Conservation (phyloP, 2,329 filamentous ascomycete species). For the Aspergillus sp. region DNA sequence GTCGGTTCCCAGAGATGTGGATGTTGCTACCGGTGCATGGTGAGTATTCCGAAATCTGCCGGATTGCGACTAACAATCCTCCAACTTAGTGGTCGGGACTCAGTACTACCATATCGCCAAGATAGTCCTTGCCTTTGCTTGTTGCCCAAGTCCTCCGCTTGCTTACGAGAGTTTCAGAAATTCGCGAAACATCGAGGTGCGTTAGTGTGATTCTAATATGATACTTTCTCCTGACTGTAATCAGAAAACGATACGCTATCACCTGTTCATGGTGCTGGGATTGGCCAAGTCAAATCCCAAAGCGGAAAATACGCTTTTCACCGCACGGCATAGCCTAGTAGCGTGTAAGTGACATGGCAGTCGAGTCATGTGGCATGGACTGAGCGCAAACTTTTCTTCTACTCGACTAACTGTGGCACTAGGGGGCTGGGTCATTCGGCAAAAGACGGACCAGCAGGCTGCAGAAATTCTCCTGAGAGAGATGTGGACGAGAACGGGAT, state of each 20-base stretch:
- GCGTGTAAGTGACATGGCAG: slow-evolving; percentile 22
- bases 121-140: slow-evolving; percentile 29
- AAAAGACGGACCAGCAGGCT: slow-evolving; percentile 27
- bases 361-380: neutral
- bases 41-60: neutral
- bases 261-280: slow-evolving; percentile 28
- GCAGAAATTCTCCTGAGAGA: slow-evolving; percentile 25
- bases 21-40: slow-evolving; percentile 37
- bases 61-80: neutral
- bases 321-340: slow-evolving; percentile 29
- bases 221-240: neutral
- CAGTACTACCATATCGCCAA: slow-evolving; percentile 41
- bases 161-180: slow-evolving; percentile 25
- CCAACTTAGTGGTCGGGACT: slow-evolving; percentile 32
- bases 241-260: slow-evolving; percentile 23
- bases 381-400: neutral
- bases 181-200: slow-evolving; percentile 27
- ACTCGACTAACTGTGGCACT: neutral
- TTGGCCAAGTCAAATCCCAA: slow-evolving; percentile 29
- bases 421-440: slow-evolving; percentile 33
- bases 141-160: slow-evolving; percentile 12
- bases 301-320: slow-evolving; percentile 32
- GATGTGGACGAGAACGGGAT: slow-evolving; percentile 29
- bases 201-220: no score
- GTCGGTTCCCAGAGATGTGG: slow-evolving; percentile 33